Conservation (phyloP, 805 yeast genomes). For the Isabelozyma gotoi region DNA sequence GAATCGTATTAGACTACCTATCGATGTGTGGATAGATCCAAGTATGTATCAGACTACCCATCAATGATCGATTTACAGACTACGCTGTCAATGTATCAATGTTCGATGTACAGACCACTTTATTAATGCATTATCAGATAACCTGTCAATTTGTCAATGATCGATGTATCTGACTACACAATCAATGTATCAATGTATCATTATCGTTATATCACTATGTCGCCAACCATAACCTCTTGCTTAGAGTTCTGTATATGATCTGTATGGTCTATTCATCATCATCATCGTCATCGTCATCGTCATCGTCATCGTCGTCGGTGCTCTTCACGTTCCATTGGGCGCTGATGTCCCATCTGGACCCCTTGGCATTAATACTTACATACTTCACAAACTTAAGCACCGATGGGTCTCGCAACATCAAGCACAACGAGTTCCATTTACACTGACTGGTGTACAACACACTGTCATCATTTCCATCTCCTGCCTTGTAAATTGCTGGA, state of each 20-base stretch:
- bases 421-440: slow-evolving; percentile 72
- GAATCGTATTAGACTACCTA: too few species aligned
- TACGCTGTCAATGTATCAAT: too few species aligned
- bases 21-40: too few species aligned
- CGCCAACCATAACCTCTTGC: background rate
- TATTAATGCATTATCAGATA: too few species aligned
- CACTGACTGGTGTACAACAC: slow-evolving; percentile 81
- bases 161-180: too few species aligned
- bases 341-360: slow-evolving; percentile 88
- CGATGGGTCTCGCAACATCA: slow-evolving; percentile 79
- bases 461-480: slow-evolving; percentile 62
- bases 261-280: slow-evolving; percentile 1
- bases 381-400: slow-evolving; percentile 93
- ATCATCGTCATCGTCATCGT: slow-evolving; percentile 10
- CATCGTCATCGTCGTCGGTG: slow-evolving; percentile 43
- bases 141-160: too few species aligned
- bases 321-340: slow-evolving; percentile 75
- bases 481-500: slow-evolving; percentile 74
- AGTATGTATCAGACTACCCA: too few species aligned
- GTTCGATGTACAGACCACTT: too few species aligned
- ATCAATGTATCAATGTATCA: too few species aligned
- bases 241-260: background rate
- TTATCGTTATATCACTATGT: background rate
- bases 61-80: too few species aligned
- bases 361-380: slow-evolving; percentile 82